Evolutionary conservation across 345 rosid species (phyloP), one percentile per base, ranked within the genome.

Genomic region (Lepidium sativum): DNA sequence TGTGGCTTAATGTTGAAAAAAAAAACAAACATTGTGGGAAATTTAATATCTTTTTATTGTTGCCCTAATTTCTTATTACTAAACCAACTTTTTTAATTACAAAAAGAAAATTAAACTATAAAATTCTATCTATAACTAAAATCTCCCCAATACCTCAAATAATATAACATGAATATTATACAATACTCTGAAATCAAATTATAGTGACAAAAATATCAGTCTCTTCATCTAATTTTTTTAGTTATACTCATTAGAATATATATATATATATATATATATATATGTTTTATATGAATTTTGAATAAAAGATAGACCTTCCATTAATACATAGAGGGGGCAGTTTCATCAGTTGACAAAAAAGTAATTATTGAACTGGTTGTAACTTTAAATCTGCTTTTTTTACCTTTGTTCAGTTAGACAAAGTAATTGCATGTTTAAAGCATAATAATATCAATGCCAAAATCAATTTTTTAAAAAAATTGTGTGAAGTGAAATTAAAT

Each of bases 1-100:
- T n/a, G n/a, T n/a, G n/a, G n/a, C n/a, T n/a, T n/a, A n/a, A n/a
- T n/a, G n/a, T n/a, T n/a, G n/a, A n/a, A n/a, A n/a, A n/a, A n/a
- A n/a, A 73, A 67, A 47, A 45, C 37, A 60, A 52, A 38, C 54
- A 45, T 60, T 61, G 63, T 52, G 77, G 44, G 57, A 37, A 57
- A 14, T 44, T 67, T 63, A 27, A 73, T 53, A 72, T 65, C 67
- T 72, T 60, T 71, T 67, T 38, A 67, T 67, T 64, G 64, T 72
- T 54, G 59, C 54, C 47, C 62, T 59, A 43, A 60, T 73, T 66
- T 73, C 68, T 60, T 73, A 67, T 60, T 73, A 32, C 58, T 67
- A 60, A 72, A 27, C 66, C 76, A n/a, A n/a, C n/a, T n/a, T n/a
- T n/a, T n/a, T n/a, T n/a, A n/a, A n/a, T n/a, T n/a, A n/a, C n/a